Percentiles rank a stretch among this genome's conserved stretches.
phyloP scores from a whole-genome alignment of 2,329 filamentous ascomycete genomes.

The Penicillium brasilianum region DNA sequence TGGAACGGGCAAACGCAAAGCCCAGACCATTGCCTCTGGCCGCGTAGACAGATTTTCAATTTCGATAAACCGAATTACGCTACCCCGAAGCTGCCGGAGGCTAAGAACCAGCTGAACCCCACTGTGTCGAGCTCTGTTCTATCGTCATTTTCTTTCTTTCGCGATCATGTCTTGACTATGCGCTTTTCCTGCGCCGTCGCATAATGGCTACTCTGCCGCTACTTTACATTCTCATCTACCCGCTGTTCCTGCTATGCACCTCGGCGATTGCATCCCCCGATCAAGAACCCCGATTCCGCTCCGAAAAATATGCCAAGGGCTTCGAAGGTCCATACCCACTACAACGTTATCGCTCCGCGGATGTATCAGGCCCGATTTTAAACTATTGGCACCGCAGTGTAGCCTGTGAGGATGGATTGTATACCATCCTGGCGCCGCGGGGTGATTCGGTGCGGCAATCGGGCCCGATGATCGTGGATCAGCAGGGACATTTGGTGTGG shows the following conservation, averaged over 20 bases:
- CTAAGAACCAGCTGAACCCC: neutral
- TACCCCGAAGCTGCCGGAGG: neutral
- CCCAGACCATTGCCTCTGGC: neutral
- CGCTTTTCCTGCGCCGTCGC: neutral
- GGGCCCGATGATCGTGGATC: conserved; percentile 53
- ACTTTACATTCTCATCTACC: neutral
- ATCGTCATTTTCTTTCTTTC: neutral
- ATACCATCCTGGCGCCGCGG: conserved; percentile 49
- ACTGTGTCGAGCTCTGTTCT: neutral
- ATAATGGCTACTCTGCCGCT: neutral
- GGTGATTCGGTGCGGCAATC: conserved; percentile 40
- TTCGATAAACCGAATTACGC: neutral
- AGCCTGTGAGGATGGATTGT: conserved; percentile 46
- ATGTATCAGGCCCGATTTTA: conserved; percentile 32
- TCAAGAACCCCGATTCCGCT: conserved; percentile 13
- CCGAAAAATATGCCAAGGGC: conserved; percentile 28
- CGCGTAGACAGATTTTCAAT: conserved; percentile 13
- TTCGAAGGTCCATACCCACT: conserved; percentile 33
- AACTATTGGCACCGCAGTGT: conserved; percentile 32
- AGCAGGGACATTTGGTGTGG: conserved; percentile 54
- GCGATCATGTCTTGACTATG: neutral
- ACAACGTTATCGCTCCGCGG: conserved; percentile 33
- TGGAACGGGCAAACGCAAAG: neutral
- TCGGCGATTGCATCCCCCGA: conserved; percentile 1
- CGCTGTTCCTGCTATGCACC: neutral